Percentiles rank a stretch among this genome's conserved stretches.
phyloP scores from a whole-genome alignment of 192 early-diverging fungal species.

The Lobosporangium transversale region DNA sequence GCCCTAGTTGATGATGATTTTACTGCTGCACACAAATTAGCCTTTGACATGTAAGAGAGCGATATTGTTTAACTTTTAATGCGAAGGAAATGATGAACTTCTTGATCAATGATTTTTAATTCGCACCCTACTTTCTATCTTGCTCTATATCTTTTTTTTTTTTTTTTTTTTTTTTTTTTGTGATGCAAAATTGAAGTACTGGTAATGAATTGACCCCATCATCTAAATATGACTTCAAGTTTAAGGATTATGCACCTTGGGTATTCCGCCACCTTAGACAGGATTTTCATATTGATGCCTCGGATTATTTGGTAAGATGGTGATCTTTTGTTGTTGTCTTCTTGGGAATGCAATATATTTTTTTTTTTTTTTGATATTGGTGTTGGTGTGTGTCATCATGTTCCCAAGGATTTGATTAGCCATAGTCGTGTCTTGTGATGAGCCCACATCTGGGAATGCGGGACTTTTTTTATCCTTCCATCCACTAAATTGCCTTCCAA shows the following conservation, averaged over 20 bases:
- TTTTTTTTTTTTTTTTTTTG: not conserved
- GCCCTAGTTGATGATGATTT: slow-evolving; percentile 83
- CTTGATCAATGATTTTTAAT: too few relatives aligned
- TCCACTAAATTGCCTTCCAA: too few relatives aligned
- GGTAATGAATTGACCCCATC: slow-evolving; percentile 97
- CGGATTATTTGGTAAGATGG: slow-evolving; percentile 86
- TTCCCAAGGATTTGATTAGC: too few relatives aligned
- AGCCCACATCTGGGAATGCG: too few relatives aligned
- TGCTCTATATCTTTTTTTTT: not conserved
- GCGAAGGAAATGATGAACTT: too few relatives aligned
- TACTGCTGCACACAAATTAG: slow-evolving; percentile 88
- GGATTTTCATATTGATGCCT: slow-evolving; percentile 87
- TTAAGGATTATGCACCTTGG: slow-evolving; percentile 99
- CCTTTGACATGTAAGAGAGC: slow-evolving; percentile 90
- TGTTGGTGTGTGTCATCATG: not conserved
- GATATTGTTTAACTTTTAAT: not conserved
- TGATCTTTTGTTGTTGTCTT: too few relatives aligned
- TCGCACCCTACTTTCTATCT: too few relatives aligned
- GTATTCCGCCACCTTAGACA: slow-evolving; percentile 93
- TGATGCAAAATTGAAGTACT: slow-evolving; percentile 55
- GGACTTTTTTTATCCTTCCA: too few relatives aligned
- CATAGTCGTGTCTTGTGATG: too few relatives aligned
- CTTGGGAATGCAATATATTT: not conserved
- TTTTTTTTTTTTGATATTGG: not conserved
- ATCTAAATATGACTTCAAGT: slow-evolving; percentile 97